These are phyloP conservation scores for Malassezia pachydermatis DNA, from an alignment of 1,284 basidiomycete genomes.

Conservation along the genomic window DNA sequence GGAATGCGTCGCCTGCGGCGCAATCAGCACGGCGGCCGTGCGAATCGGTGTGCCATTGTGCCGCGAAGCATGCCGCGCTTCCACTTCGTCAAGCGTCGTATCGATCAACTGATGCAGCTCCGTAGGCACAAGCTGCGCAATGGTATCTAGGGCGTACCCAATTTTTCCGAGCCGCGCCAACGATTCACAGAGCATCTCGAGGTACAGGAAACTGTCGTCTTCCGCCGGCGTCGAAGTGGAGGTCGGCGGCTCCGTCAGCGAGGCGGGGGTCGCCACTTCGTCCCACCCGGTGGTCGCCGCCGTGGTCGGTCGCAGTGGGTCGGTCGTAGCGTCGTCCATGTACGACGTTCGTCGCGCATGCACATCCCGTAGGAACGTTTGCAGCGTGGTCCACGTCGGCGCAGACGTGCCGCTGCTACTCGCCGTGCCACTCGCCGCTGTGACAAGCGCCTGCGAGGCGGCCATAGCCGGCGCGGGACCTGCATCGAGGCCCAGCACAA, in stretches of 20 bases:
- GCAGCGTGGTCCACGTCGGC: slow-evolving; percentile 6
- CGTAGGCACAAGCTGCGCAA: slow-evolving; percentile 69
- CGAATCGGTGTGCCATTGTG: slow-evolving; percentile 58
- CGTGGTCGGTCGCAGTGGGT: too few relatives aligned
- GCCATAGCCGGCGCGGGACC: not conserved
- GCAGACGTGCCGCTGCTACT: not conserved
- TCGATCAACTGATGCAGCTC: slow-evolving; percentile 84
- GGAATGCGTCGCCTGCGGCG: slow-evolving; percentile 25
- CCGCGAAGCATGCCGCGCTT: slow-evolving; percentile 53
- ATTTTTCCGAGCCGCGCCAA: slow-evolving; percentile 81
- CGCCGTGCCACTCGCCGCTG: not conserved
- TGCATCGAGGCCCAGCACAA: slow-evolving; percentile 32
- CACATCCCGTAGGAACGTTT: slow-evolving; percentile 4
- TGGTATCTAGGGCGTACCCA: slow-evolving; percentile 69
- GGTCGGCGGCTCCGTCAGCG: not conserved
- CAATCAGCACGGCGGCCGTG: slow-evolving; percentile 54
- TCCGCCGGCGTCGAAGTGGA: slow-evolving; percentile 53
- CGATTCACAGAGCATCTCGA: slow-evolving; percentile 86
- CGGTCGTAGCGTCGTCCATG: too few relatives aligned
- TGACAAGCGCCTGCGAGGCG: not conserved
- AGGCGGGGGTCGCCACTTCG: not conserved
- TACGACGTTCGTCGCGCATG: not conserved
- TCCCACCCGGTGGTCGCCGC: too few relatives aligned
- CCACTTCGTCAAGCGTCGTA: slow-evolving; percentile 75
- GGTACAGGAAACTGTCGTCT: slow-evolving; percentile 81